Evolutionary conservation across 2,329 filamentous ascomycete genomes (phyloP).

Genomic region (Exutisphaerella laricina): DNA sequence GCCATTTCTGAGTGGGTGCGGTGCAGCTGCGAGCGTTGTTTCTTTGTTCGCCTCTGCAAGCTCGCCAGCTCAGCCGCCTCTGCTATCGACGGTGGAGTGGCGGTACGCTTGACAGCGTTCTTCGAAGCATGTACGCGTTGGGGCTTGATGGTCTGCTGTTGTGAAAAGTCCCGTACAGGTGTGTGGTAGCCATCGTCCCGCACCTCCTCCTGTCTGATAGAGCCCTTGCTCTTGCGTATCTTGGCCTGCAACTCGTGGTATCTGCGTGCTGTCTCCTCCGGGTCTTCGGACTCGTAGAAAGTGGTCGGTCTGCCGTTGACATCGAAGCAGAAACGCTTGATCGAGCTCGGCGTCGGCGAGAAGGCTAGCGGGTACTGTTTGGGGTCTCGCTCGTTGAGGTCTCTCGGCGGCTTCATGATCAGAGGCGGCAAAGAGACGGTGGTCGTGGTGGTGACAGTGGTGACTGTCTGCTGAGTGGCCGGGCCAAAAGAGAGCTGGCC

Average conservation of each 20-base stretch:
- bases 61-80: conserved; percentile 49
- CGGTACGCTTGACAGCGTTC: conserved; percentile 40
- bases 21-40: conserved; percentile 39
- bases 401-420: conserved; percentile 65
- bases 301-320: conserved; percentile 56
- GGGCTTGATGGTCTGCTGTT: conserved; percentile 16
- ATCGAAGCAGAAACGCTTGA: conserved; percentile 72
- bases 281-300: conserved; percentile 58
- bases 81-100: conserved; percentile 50
- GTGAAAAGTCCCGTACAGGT: conserved; percentile 17
- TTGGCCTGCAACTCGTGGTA: conserved; percentile 27
- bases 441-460: conserved; percentile 90
- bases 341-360: conserved; percentile 71
- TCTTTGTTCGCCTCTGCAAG: conserved; percentile 47
- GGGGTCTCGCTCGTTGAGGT: conserved; percentile 67
- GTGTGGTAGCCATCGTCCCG: conserved; percentile 23
- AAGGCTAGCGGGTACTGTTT: conserved; percentile 86
- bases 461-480: conserved; percentile 59
- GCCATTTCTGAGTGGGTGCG: conserved; percentile 25
- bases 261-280: conserved; percentile 48
- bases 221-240: conserved; percentile 27
- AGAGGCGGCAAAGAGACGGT: conserved; percentile 78
- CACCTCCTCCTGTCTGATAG: conserved; percentile 24
- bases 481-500: conserved; percentile 59
- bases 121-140: conserved; percentile 32